A percentile compares a stretch with the other conserved stretches of the same genome.
Evolutionary conservation across 2,329 filamentous ascomycete genomes (phyloP).

Genomic region (Pestalotiopsis sp.): DNA sequence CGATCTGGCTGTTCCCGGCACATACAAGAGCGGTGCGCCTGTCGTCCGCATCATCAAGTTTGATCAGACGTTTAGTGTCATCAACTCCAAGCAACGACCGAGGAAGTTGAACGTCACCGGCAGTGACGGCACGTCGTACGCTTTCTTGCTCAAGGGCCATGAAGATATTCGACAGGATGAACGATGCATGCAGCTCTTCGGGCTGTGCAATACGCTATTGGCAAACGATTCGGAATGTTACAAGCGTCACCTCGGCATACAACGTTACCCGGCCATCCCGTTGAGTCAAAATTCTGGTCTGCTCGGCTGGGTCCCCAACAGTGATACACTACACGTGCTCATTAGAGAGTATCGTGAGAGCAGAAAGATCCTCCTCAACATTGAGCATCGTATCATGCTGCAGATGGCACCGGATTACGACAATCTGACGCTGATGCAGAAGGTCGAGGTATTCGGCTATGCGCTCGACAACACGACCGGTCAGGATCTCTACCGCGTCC

Average conservation of each 20-base stretch:
- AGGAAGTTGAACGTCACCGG: slow-evolving; percentile 86
- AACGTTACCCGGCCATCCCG: slow-evolving; percentile 94
- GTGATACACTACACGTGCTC: slow-evolving; percentile 93
- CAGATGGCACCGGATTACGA: slow-evolving; percentile 99
- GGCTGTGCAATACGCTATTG: slow-evolving; percentile 93
- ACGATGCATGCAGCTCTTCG: slow-evolving; percentile 98
- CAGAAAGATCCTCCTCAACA: slow-evolving; percentile 96
- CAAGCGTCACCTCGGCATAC: slow-evolving; percentile 95
- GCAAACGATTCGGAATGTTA: slow-evolving; percentile 94
- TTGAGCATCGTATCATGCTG: slow-evolving; percentile 99
- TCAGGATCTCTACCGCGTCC: slow-evolving; percentile 94
- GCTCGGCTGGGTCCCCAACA: slow-evolving; percentile 95
- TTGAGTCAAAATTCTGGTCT: slow-evolving; percentile 95
- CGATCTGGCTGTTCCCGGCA: slow-evolving; percentile 93
- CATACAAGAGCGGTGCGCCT: slow-evolving; percentile 77
- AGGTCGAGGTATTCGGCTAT: slow-evolving; percentile 99
- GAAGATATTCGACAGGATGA: slow-evolving; percentile 99
- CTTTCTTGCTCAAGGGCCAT: slow-evolving; percentile 95
- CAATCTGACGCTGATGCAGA: slow-evolving; percentile 98
- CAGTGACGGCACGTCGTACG: slow-evolving; percentile 85
- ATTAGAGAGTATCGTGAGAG: slow-evolving; percentile 98
- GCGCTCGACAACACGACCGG: slow-evolving; percentile 98
- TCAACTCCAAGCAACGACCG: slow-evolving; percentile 95
- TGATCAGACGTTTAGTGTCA: slow-evolving; percentile 86
- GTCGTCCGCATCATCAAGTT: slow-evolving; percentile 88